Percentiles rank a stretch among this genome's conserved stretches.
phyloP scores from a whole-genome alignment of 139 green algal genomes.

The Volvox africanus region DNA sequence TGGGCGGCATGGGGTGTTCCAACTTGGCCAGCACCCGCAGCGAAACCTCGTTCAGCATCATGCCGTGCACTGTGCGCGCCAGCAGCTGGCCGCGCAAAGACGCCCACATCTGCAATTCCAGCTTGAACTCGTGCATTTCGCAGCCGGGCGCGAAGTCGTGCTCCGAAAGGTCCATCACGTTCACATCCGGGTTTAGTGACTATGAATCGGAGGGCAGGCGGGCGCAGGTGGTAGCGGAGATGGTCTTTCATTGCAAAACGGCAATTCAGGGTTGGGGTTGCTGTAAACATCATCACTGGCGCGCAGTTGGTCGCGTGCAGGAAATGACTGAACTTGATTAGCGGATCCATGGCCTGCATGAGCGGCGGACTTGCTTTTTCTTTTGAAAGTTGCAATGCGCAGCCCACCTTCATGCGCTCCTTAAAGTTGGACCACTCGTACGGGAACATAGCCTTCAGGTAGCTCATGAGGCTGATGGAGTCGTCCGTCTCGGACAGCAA shows the following conservation, averaged over 20 bases:
- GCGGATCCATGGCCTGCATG: too few species aligned
- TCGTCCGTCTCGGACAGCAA: conserved; percentile 66
- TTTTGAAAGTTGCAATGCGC: neutral
- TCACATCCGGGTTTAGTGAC: conserved; percentile 51
- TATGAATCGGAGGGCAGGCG: neutral
- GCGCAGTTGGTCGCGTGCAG: too few species aligned
- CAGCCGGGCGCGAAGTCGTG: conserved; percentile 56
- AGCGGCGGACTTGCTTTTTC: too few species aligned
- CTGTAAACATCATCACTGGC: too few species aligned
- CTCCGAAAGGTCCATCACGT: conserved; percentile 57
- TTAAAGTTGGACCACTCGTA: conserved; percentile 64
- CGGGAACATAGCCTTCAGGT: conserved; percentile 63
- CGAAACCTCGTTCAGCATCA: conserved; percentile 82
- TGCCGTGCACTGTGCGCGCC: conserved; percentile 69
- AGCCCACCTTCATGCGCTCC: conserved; percentile 62
- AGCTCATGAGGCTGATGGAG: conserved; percentile 61
- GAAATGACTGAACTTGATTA: too few species aligned
- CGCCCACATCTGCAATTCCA: conserved; percentile 82
- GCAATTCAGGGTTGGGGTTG: too few species aligned
- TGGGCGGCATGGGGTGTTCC: conserved; percentile 60
- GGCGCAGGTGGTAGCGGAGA: neutral
- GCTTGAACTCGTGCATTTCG: conserved; percentile 48
- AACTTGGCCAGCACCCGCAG: conserved; percentile 62
- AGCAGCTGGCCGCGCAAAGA: conserved; percentile 89
- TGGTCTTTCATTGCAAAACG: too few species aligned